phyloP scores from a whole-genome alignment of 164 flowering plant species.

The Chimonanthus praecox region DNA sequence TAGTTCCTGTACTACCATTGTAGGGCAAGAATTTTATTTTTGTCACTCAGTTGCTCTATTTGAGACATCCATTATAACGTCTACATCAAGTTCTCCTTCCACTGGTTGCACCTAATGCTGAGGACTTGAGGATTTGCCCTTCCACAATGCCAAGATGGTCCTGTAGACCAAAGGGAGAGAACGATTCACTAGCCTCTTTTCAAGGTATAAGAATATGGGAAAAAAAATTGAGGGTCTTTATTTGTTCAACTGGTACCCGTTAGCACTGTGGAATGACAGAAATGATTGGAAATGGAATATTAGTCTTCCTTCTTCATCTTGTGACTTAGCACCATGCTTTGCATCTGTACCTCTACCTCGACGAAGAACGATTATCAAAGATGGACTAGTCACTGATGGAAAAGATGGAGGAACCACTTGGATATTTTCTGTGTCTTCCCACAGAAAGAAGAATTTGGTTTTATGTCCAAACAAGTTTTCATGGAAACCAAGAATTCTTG shows the following conservation, averaged over 20 bases:
- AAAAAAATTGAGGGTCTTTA: neutral
- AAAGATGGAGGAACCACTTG: constrained; percentile 66
- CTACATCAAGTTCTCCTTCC: constrained; percentile 63
- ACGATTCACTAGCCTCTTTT: neutral
- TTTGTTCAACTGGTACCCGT: constrained; percentile 43
- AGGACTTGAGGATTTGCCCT: constrained; percentile 74
- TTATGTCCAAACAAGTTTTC: constrained; percentile 84
- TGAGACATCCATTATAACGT: too few relatives aligned
- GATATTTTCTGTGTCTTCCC: constrained; percentile 97
- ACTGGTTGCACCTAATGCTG: constrained; percentile 88
- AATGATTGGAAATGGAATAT: constrained; percentile 92
- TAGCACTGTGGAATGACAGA: constrained; percentile 77
- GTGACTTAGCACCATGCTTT: constrained; percentile 80
- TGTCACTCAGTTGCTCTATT: too few relatives aligned
- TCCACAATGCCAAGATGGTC: constrained; percentile 96
- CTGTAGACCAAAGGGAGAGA: constrained; percentile 26
- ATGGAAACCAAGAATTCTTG: constrained; percentile 88
- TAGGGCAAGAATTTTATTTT: too few relatives aligned
- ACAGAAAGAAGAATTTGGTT: constrained; percentile 86
- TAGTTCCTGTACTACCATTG: too few relatives aligned
- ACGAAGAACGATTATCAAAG: constrained; percentile 62
- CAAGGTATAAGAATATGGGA: neutral
- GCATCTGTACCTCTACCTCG: constrained; percentile 88
- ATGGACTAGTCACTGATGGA: constrained; percentile 91
- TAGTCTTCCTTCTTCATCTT: constrained; percentile 84